These are phyloP conservation scores for Rugonectria rugulosa DNA, from an alignment of 2,329 filamentous ascomycete species.

Conservation along the genomic window DNA sequence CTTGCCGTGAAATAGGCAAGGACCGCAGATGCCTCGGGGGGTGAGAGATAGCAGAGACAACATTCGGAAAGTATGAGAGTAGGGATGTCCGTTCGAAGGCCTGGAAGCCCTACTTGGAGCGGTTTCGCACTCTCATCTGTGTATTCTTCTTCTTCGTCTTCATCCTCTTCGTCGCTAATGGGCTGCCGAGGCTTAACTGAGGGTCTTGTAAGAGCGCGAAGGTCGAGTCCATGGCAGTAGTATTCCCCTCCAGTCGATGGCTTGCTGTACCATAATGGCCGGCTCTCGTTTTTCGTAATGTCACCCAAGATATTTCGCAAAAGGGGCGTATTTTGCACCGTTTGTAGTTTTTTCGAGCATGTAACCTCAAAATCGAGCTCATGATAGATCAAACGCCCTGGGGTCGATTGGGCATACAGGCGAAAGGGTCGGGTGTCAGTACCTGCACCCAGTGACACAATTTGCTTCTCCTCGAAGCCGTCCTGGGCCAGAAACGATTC, in stretches of 20 bases:
- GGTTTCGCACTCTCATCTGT: constrained; percentile 12
- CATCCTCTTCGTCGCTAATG: no score
- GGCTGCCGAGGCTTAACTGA: no score
- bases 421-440: constrained; percentile 91
- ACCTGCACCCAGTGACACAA: constrained; percentile 91
- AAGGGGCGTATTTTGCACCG: constrained; percentile 55
- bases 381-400: constrained; percentile 73
- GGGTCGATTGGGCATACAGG: constrained; percentile 60
- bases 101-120: constrained; percentile 37
- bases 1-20: constrained; percentile 68
- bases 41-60: constrained; percentile 88
- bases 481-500: constrained; percentile 68
- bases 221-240: constrained; percentile 72
- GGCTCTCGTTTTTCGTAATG: constrained; percentile 38
- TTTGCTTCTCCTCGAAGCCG: constrained; percentile 65
- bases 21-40: constrained; percentile 68
- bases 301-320: constrained; percentile 51
- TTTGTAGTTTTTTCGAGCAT: constrained; percentile 69
- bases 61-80: constrained; percentile 94
- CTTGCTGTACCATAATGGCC: constrained; percentile 55
- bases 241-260: constrained; percentile 54
- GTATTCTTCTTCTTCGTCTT: no score
- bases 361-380: constrained; percentile 89
- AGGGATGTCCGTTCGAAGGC: constrained; percentile 66
- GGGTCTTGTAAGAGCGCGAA: constrained; percentile 66